A percentile compares a stretch with the other conserved stretches of the same genome.
Conservation (phyloP, 345 rosid species). For the Pugionium dolabratum region DNA sequence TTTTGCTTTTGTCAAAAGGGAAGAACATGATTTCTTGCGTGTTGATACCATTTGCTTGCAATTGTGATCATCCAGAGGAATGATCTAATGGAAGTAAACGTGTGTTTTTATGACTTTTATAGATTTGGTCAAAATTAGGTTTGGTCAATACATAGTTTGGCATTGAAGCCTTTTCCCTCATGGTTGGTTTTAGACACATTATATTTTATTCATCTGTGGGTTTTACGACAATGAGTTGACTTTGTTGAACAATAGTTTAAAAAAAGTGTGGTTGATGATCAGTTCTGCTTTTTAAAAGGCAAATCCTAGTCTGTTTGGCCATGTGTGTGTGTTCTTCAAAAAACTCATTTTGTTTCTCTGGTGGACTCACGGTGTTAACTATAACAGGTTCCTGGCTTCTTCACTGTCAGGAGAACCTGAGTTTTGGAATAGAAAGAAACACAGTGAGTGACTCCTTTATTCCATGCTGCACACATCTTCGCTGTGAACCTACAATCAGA, state of each 20-base stretch:
- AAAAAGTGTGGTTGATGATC: slow-evolving; percentile 18
- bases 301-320: slow-evolving; percentile 10
- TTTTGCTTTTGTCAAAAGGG: slow-evolving; percentile 17
- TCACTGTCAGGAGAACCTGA: slow-evolving; percentile 28
- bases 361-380: neutral
- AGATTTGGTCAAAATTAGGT: neutral
- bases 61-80: slow-evolving; percentile 11
- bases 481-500: slow-evolving; percentile 21
- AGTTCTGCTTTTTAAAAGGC: slow-evolving; percentile 3
- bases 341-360: slow-evolving; percentile 7
- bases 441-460: slow-evolving; percentile 8
- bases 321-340: slow-evolving; percentile 16
- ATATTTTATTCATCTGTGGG: slow-evolving; percentile 32
- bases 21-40: slow-evolving; percentile 37
- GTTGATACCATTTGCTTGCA: slow-evolving; percentile 12
- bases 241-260: slow-evolving; percentile 18
- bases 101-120: slow-evolving; percentile 22
- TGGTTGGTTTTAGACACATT: slow-evolving; percentile 33
- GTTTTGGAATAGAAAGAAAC: slow-evolving; percentile 27
- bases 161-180: neutral
- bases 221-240: slow-evolving; percentile 32
- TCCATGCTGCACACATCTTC: slow-evolving; percentile 24
- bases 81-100: slow-evolving; percentile 2
- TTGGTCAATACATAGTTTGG: slow-evolving; percentile 28
- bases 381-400: slow-evolving; percentile 35